Conservation (phyloP, 2,329 filamentous ascomycete genomes). For the Penicillium verrucosum region DNA sequence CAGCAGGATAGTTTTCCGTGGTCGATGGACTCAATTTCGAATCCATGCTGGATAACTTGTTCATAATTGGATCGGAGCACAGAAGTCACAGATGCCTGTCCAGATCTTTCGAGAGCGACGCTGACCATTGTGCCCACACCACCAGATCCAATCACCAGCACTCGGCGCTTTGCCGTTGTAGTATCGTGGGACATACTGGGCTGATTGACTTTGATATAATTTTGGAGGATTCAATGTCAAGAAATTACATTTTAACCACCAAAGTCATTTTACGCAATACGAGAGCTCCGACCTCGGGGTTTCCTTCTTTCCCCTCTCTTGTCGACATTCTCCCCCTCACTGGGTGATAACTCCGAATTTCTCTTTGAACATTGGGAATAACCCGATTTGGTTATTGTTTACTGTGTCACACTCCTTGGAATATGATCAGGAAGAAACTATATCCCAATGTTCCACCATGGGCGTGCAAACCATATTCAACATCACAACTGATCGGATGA, state of each 20-base stretch:
- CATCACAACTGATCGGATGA: background rate
- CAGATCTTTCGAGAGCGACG: slow-evolving; percentile 52
- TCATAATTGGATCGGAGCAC: slow-evolving; percentile 58
- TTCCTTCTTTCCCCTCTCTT: background rate
- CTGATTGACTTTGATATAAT: background rate
- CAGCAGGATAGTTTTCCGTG: slow-evolving; percentile 52
- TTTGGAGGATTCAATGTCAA: background rate
- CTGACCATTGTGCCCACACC: slow-evolving; percentile 57
- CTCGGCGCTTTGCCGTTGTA: slow-evolving; percentile 12
- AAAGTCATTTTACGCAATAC: background rate
- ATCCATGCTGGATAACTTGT: slow-evolving; percentile 48
- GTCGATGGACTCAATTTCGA: slow-evolving; percentile 55
- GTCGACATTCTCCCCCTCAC: background rate
- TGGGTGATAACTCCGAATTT: background rate
- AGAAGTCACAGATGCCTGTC: slow-evolving; percentile 51
- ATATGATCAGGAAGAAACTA: background rate
- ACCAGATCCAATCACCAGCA: slow-evolving; percentile 55
- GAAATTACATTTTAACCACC: background rate
- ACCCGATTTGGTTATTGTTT: background rate
- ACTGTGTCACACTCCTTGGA: background rate
- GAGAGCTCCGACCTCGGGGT: background rate
- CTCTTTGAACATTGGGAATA: background rate
- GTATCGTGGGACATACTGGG: background rate
- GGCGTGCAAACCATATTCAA: background rate
- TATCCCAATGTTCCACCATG: background rate